A percentile compares a stretch with the other conserved stretches of the same genome.
Evolutionary conservation across 306 rosid genomes (phyloP).

Genomic region (Quercus suber): DNA sequence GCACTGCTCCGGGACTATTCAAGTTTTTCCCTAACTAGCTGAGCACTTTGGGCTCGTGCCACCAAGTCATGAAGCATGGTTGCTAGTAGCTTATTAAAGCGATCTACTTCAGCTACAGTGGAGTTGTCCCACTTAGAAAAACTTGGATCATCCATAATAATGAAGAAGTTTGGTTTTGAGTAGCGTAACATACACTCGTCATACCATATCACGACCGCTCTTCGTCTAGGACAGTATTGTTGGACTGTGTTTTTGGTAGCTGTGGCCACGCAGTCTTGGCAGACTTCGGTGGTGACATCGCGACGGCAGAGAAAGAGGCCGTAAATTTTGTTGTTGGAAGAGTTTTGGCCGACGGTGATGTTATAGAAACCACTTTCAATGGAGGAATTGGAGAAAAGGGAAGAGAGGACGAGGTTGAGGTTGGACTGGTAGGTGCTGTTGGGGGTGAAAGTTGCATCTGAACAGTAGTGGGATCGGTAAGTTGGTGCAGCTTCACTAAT

Average conservation of each 20-base stretch:
- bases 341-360: not conserved
- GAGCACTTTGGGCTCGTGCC: not conserved
- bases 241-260: conserved; percentile 7
- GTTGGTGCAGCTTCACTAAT: not conserved
- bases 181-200: conserved; percentile 32
- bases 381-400: not conserved
- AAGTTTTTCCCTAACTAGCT: too few species aligned
- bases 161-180: conserved; percentile 15
- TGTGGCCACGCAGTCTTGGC: conserved; percentile 27
- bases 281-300: not conserved
- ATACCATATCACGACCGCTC: conserved; percentile 23
- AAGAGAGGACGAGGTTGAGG: not conserved
- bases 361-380: not conserved
- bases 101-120: not conserved
- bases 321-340: not conserved
- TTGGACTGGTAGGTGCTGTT: not conserved
- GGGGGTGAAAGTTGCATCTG: not conserved
- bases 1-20: too few species aligned
- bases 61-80: not conserved
- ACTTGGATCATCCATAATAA: not conserved
- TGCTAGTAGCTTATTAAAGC: not conserved
- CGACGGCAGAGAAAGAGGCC: conserved; percentile 15
- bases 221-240: not conserved
- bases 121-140: fast-evolving
- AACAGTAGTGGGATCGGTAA: not conserved